Evolutionary conservation across 305 asterid genomes (phyloP).

Genomic region (Fraxinus albicans): DNA sequence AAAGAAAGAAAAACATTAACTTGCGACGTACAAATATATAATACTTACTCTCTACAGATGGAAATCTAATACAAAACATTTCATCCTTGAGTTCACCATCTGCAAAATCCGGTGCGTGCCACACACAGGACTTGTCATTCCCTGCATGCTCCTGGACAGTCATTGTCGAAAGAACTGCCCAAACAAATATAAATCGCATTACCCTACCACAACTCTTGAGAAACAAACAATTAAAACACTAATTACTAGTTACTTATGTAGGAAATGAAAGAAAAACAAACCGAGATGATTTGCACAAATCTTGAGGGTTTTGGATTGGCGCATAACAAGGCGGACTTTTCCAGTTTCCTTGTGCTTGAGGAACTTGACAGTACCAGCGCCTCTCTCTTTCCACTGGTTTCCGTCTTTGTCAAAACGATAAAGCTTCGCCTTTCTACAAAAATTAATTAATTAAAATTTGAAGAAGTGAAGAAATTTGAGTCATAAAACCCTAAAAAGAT

Average conservation of each 20-base stretch:
- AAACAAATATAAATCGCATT: neutral
- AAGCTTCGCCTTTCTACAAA: conserved; percentile 41
- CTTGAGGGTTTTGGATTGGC: conserved; percentile 53
- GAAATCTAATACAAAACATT: conserved; percentile 48
- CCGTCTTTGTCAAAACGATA: conserved; percentile 52
- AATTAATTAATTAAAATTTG: neutral
- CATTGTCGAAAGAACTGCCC: conserved; percentile 43
- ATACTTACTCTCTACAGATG: conserved; percentile 46
- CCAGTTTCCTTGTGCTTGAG: conserved; percentile 44
- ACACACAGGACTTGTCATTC: conserved; percentile 50
- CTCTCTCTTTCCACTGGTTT: conserved; percentile 60
- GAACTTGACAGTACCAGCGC: conserved; percentile 47
- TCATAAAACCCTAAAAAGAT: conserved; percentile 26
- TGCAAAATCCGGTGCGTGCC: conserved; percentile 55
- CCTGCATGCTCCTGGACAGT: conserved; percentile 52
- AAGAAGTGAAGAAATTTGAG: neutral
- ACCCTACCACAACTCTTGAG: conserved; percentile 1
- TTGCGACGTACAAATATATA: neutral
- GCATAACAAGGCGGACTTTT: conserved; percentile 54
- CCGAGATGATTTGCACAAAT: conserved; percentile 57
- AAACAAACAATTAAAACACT: neutral
- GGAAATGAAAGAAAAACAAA: conserved; percentile 14
- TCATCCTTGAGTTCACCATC: conserved; percentile 55
- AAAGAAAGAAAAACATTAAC: neutral
- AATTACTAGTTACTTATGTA: neutral